Evolutionary conservation across 2,329 filamentous ascomycete species (phyloP), one percentile per base, ranked within the genome.

Genomic region (Amauroascus verrucosus): DNA sequence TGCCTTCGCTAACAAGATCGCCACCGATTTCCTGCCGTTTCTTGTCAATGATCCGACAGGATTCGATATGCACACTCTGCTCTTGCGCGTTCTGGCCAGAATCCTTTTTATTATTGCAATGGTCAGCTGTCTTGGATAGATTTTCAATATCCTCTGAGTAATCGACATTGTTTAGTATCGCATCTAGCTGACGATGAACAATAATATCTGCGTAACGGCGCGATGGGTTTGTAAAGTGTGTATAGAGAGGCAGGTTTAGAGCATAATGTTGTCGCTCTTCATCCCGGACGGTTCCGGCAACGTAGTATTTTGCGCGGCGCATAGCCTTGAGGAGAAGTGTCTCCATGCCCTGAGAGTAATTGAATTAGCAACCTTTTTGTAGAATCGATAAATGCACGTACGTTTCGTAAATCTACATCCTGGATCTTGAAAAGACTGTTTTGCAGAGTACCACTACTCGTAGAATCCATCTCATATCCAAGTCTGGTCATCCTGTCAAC

Each of bases 71-170:
- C 48, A 98, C 89, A 70, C 93, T 97, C 74, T 98, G 93, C 70
- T 98, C 93, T 70, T 98, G 93, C 13, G 93, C 93, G 64, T 88
- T 93, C 73, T 95, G 91, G 1, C 93, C 89, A 11, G 90, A 97
- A 67, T 98, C 93, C 71, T 97, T 98, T 83, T 97, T 98, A 66
- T 87, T 95, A 75, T 98, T 98, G 78, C 88, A 95, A 61, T 88
- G 82, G 71, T 98, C 93, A 7, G 90, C 86, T 48, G 86, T 95
- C 81, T 97, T 98, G 63, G 83, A 83, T 40, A 98, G 76, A 54
- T 77, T 84, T 66, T 98, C 93, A 56, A 93, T 70, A 57, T 98
- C 93, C 61, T 98, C 93, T 3, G 75, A 83, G 69, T 93, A 96
- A 64, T 96, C 89, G 46, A 87, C 78, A 58, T 84, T 79, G 58